These are phyloP conservation scores for Cinnamomum micranthum DNA, from an alignment of 164 flowering plant species.

Conservation along the genomic window DNA sequence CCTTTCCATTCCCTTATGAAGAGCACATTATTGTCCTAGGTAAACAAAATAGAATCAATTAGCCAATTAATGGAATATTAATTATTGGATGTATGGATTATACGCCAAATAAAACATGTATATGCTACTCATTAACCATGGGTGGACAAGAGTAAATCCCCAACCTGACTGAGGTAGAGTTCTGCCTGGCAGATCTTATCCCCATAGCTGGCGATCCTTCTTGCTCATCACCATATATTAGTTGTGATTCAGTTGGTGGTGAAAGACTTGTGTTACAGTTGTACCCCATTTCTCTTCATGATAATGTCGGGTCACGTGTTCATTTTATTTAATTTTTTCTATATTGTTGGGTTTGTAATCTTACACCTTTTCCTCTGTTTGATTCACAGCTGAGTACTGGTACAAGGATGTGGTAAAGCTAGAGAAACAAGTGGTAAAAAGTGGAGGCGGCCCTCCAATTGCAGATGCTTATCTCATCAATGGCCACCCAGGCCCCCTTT, in stretches of 20 bases:
- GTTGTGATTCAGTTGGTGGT: neutral
- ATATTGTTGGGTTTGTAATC: neutral
- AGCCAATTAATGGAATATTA: neutral
- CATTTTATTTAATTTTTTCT: too few species aligned
- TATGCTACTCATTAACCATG: neutral
- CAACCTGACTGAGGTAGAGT: too few species aligned
- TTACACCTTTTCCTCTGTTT: neutral
- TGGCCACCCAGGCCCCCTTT: slow-evolving; percentile 69
- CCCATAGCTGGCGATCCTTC: too few species aligned
- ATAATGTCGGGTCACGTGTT: neutral
- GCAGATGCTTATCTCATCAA: slow-evolving; percentile 64
- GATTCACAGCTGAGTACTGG: slow-evolving; percentile 56
- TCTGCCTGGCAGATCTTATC: too few species aligned
- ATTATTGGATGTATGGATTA: neutral
- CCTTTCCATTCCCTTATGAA: slow-evolving; percentile 39
- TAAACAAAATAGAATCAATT: slow-evolving; percentile 12
- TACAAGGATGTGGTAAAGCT: slow-evolving; percentile 33
- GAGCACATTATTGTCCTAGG: slow-evolving; percentile 57
- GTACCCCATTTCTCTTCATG: neutral
- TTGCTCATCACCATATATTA: too few species aligned
- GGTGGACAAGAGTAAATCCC: too few species aligned
- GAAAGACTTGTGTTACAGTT: neutral
- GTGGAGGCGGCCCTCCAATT: slow-evolving; percentile 51
- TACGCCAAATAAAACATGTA: neutral
- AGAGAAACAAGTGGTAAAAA: slow-evolving; percentile 34